phyloP scores from a whole-genome alignment of 1,284 basidiomycete species.

The Filobasidium uniguttulatum region DNA sequence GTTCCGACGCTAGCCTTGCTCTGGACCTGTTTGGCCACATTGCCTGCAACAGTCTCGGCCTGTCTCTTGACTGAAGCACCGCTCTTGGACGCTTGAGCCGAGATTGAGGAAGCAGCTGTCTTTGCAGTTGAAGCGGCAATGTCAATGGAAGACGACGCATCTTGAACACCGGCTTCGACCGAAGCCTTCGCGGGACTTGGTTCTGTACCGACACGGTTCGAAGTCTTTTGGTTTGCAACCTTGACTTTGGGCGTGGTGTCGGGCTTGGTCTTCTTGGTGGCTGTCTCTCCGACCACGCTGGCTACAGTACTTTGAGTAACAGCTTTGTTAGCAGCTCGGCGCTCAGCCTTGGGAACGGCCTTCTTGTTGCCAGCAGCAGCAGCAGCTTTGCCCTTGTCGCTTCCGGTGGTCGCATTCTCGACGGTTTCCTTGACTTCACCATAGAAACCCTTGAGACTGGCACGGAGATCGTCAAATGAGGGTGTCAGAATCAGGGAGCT shows the following conservation, averaged over 20 bases:
- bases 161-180: no score
- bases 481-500: conserved; percentile 16
- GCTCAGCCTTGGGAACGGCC: not conserved
- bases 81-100: no score
- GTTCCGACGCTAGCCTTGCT: conserved; percentile 16
- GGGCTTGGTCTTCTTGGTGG: conserved; percentile 1
- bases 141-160: no score
- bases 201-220: no score
- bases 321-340: conserved; percentile 13
- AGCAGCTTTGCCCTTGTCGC: not conserved
- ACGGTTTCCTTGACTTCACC: conserved; percentile 17
- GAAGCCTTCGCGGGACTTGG: no score
- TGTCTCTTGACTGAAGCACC: conserved; percentile 23
- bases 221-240: no score
- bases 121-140: conserved; percentile 27
- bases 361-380: not conserved
- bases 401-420: conserved; percentile 10
- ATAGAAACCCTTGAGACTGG: conserved; percentile 30
- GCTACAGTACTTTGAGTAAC: conserved; percentile 20
- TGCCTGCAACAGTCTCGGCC: conserved; percentile 10
- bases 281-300: not conserved
- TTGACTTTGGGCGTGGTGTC: conserved; percentile 7
- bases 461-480: conserved; percentile 17
- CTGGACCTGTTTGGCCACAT: not conserved
- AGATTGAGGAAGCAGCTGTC: no score